Percentiles rank a stretch among this genome's conserved stretches.
phyloP scores from a whole-genome alignment of 148 eudicot genomes.

The Cornus controversa region DNA sequence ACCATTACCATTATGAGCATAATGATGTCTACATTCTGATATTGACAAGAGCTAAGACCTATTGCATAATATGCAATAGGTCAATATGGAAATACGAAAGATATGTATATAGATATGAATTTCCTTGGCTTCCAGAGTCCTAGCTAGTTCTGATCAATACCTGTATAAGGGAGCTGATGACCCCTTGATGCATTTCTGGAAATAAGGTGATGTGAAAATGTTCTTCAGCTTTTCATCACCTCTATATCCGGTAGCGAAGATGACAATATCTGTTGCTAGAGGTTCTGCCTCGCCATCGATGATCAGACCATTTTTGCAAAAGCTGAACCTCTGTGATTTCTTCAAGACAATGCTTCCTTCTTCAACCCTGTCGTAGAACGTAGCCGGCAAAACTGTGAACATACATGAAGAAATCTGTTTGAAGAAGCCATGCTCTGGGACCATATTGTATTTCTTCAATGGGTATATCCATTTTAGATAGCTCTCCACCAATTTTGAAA shows the following conservation, averaged over 20 bases:
- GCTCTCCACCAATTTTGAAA: conserved; percentile 32
- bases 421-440: conserved; percentile 36
- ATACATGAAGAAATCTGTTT: conserved; percentile 23
- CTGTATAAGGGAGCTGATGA: conserved; percentile 31
- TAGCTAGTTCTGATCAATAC: too few relatives aligned
- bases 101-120: too few relatives aligned
- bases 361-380: conserved; percentile 27
- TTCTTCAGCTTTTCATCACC: conserved; percentile 26
- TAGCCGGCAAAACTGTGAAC: conserved; percentile 17
- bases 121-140: too few relatives aligned
- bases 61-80: too few relatives aligned
- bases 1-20: too few relatives aligned
- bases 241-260: conserved; percentile 37
- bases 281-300: neutral
- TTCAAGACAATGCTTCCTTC: conserved; percentile 34
- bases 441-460: conserved; percentile 31
- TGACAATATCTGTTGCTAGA: conserved; percentile 25
- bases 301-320: conserved; percentile 22
- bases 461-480: conserved; percentile 37
- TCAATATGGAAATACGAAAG: too few relatives aligned
- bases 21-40: too few relatives aligned
- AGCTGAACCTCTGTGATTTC: conserved; percentile 21
- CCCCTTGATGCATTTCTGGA: conserved; percentile 15
- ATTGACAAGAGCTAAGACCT: too few relatives aligned
- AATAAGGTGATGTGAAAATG: conserved; percentile 23